Evolutionary conservation across 495 filamentous ascomycete species (phyloP).

Genomic region (Penicillium manginii): DNA sequence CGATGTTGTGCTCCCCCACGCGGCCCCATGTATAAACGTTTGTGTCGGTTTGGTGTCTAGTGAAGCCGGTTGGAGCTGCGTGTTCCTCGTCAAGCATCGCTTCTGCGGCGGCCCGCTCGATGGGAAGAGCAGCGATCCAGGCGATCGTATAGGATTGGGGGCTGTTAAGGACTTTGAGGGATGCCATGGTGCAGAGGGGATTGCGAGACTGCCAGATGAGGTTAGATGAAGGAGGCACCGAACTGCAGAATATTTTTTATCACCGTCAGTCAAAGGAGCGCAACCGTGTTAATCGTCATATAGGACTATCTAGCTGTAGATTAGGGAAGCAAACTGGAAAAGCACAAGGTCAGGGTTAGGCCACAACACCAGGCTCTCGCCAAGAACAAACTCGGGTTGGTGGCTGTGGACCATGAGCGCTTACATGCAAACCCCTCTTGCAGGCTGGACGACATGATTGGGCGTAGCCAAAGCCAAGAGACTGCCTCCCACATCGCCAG

Average conservation of each 20-base stretch:
- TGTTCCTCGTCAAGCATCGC: slow-evolving; percentile 7
- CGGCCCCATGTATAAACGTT: slow-evolving; percentile 33
- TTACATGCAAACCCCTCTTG: slow-evolving; percentile 9
- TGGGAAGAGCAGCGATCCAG: slow-evolving; percentile 26
- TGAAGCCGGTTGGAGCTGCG: slow-evolving; percentile 1
- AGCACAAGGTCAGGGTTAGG: slow-evolving; percentile 7
- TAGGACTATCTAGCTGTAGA: slow-evolving; percentile 1
- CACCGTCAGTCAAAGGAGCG: slow-evolving; percentile 9
- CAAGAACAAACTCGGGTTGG: slow-evolving; percentile 6
- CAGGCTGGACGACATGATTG: slow-evolving; percentile 13
- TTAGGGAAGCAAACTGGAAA: slow-evolving; percentile 11
- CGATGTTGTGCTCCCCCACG: slow-evolving; percentile 35
- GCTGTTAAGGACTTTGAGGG: slow-evolving; percentile 12
- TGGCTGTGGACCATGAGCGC: slow-evolving; percentile 7
- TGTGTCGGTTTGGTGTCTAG: not conserved
- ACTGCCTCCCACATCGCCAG: too few relatives aligned
- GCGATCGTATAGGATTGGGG: slow-evolving; percentile 22
- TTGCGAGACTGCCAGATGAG: slow-evolving; percentile 6
- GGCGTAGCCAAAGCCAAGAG: slow-evolving; percentile 3
- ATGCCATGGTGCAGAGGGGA: slow-evolving; percentile 19
- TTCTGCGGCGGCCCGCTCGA: slow-evolving; percentile 21
- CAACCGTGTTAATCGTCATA: slow-evolving; percentile 7
- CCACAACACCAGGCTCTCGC: slow-evolving; percentile 10
- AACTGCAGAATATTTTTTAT: slow-evolving; percentile 5
- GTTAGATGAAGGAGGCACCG: not conserved